A percentile compares a stretch with the other conserved stretches of the same genome.
Conservation (phyloP, 371 early-diverging fungal genomes). For the Batkoa obscura region DNA sequence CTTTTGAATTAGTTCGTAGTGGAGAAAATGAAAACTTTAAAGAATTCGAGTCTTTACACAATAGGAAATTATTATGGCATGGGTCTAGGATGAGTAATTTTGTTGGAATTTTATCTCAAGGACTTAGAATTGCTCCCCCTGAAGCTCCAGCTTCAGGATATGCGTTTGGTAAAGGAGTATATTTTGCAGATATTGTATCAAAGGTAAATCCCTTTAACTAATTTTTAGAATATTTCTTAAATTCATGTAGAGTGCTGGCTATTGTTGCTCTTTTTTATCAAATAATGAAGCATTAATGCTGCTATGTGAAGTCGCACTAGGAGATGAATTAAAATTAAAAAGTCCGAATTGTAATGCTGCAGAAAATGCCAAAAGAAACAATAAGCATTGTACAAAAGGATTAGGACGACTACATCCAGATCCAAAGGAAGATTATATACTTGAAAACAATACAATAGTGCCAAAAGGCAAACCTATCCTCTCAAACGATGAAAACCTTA, state of each 20-base stretch:
- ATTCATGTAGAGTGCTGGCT: slow-evolving; percentile 22
- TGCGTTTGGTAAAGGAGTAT: slow-evolving; percentile 54
- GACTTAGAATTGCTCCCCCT: slow-evolving; percentile 35
- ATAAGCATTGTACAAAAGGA: slow-evolving; percentile 33
- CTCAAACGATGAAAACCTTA: no score
- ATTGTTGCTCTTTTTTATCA: slow-evolving; percentile 21
- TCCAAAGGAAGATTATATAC: background rate
- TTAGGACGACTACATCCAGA: slow-evolving; percentile 26
- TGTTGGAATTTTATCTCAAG: slow-evolving; percentile 37
- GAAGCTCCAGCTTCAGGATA: slow-evolving; percentile 41
- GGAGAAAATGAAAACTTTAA: no score
- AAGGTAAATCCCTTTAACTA: slow-evolving; percentile 15
- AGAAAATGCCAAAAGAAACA: slow-evolving; percentile 10
- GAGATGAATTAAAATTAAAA: slow-evolving; percentile 20
- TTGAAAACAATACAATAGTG: slow-evolving; percentile 11
- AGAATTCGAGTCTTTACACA: background rate
- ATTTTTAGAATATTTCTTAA: background rate
- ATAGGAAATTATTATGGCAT: slow-evolving; percentile 27
- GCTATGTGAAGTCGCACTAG: slow-evolving; percentile 42
- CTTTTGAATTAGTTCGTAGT: slow-evolving; percentile 26
- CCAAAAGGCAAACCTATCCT: background rate
- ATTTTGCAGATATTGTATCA: slow-evolving; percentile 46
- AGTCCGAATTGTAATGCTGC: slow-evolving; percentile 32
- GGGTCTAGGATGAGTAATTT: slow-evolving; percentile 27
- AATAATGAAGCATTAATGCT: slow-evolving; percentile 28